A percentile compares a stretch with the other conserved stretches of the same genome.
phyloP scores from a whole-genome alignment of 768 basidiomycete genomes.

The Russula earlei region DNA sequence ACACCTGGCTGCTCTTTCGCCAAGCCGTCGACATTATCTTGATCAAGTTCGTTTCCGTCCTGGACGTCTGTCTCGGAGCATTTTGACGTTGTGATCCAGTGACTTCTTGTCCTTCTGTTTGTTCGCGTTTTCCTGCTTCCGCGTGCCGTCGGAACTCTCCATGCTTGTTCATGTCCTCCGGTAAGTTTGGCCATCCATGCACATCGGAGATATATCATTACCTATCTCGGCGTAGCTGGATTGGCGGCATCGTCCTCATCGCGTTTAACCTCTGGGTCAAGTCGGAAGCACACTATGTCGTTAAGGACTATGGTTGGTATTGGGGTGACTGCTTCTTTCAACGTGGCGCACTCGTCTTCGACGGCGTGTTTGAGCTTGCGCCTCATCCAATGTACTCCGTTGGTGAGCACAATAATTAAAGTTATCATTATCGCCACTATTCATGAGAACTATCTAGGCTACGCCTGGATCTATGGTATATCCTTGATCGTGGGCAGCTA shows the following conservation, averaged over 20 bases:
- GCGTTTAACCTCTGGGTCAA: slow-evolving; percentile 98
- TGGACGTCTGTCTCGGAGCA: background rate
- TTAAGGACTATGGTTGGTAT: slow-evolving; percentile 98
- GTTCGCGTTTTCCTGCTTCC: slow-evolving; percentile 91
- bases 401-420: slow-evolving; percentile 29
- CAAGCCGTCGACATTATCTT: slow-evolving; percentile 95
- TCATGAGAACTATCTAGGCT: slow-evolving; percentile 40
- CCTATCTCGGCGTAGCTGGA: slow-evolving; percentile 48
- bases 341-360: slow-evolving; percentile 88
- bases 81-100: slow-evolving; percentile 32
- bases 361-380: slow-evolving; percentile 93
- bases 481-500: slow-evolving; percentile 87
- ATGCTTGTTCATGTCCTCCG: slow-evolving; percentile 66
- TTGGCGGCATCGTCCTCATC: slow-evolving; percentile 76
- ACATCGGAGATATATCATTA: background rate
- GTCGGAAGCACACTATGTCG: slow-evolving; percentile 92
- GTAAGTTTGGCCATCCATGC: slow-evolving; percentile 29
- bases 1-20: slow-evolving; percentile 92
- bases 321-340: slow-evolving; percentile 94
- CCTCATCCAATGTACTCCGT: slow-evolving; percentile 97
- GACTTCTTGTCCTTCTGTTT: slow-evolving; percentile 93
- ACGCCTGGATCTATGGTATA: slow-evolving; percentile 95
- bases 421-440: background rate
- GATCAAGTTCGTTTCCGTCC: slow-evolving; percentile 60
- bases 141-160: slow-evolving; percentile 73